Base-by-base conservation (phyloP, 164 flowering plant species). In the Amborella trichopoda region DNA sequence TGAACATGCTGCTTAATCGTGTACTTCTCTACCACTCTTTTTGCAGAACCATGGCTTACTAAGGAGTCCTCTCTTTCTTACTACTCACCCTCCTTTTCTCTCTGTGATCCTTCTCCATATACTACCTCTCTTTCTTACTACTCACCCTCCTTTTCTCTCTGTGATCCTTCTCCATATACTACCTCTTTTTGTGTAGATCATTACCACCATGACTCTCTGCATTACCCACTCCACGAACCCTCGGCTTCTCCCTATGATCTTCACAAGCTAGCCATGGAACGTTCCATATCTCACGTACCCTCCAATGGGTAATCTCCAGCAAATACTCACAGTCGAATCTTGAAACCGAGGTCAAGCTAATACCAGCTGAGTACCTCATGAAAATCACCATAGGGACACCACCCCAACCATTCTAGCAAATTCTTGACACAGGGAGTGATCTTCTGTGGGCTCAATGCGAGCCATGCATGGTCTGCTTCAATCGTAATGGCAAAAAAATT, bases 371-470 rank as follows among this genome's bases (percentile, higher is more conserved):
- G 9, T 64, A 58, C 36, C 63, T 64, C 28, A 53, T 64, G 56
- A 49, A 54, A 18, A 14, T 64, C 24, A 41, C 52, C 6, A 16
- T 64, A 6, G 68, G 63, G 1, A 48, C 55, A 3, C 68, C 68
- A 26, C 63, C 68, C 0, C 20, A 44, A 2, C 25, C 44, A 8
- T 17, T 38, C 2, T 41, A 53, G 8, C 55, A 37, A 1, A 46
- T 54, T 23, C 48, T 50, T 2, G 76, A 68, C 53, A 71, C 72
- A 0, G 75, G 69, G 3, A 64, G 72, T 40, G 69, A 59, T 42
- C 56, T 71, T n/a, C 53, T 43, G 6, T 71, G 72, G 75, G 58
- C 60, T 2, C 75, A 71, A 28, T 71, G 75, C 37, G 2, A 40
- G 41, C 72, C 75, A n/a, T 71, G 69, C 23, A 12, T 25, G 5